Percentiles rank a stretch among this genome's conserved stretches.
These are phyloP conservation scores for Karstenula rhodostoma DNA, from an alignment of 2,329 filamentous ascomycete genomes.

Conservation along the genomic window DNA sequence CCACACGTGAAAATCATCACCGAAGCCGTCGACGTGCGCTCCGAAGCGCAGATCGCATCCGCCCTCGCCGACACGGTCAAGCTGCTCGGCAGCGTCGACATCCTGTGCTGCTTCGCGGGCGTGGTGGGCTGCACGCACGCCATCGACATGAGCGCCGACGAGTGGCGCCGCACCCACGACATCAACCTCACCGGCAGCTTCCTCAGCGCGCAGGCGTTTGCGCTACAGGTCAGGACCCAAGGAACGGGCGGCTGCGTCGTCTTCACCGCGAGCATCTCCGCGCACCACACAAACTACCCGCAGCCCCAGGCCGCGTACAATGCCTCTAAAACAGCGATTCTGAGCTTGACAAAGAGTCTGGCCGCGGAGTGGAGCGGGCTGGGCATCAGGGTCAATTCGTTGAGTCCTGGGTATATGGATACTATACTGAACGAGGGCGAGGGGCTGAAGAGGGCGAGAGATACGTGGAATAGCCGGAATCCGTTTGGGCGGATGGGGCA, in stretches of 20 bases:
- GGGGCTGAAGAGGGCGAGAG: conserved; percentile 62
- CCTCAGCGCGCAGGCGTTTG: conserved; percentile 72
- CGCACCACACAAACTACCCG: conserved; percentile 73
- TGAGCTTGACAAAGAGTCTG: conserved; percentile 69
- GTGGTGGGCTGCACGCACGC: conserved; percentile 70
- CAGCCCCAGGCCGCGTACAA: conserved; percentile 79
- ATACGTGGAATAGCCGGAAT: conserved; percentile 66
- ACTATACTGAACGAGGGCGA: conserved; percentile 75
- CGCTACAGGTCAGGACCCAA: conserved; percentile 50
- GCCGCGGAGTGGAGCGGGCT: conserved; percentile 77
- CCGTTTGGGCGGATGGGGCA: conserved; percentile 72
- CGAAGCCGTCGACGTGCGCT: conserved; percentile 67
- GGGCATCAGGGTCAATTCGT: conserved; percentile 74
- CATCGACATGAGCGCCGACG: conserved; percentile 63
- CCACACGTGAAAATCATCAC: conserved; percentile 61
- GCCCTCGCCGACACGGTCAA: conserved; percentile 48
- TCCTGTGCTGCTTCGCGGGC: conserved; percentile 72
- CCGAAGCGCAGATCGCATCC: conserved; percentile 56
- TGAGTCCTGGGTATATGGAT: conserved; percentile 80
- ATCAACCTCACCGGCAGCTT: conserved; percentile 78
- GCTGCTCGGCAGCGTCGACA: conserved; percentile 61
- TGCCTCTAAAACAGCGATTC: conserved; percentile 71
- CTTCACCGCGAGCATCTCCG: conserved; percentile 73
- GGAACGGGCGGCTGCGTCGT: conserved; percentile 68
- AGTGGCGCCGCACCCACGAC: conserved; percentile 72